These are phyloP conservation scores for Globisporangium mamillatum DNA, from an alignment of 352 stramenopile genomes.

Conservation along the genomic window DNA sequence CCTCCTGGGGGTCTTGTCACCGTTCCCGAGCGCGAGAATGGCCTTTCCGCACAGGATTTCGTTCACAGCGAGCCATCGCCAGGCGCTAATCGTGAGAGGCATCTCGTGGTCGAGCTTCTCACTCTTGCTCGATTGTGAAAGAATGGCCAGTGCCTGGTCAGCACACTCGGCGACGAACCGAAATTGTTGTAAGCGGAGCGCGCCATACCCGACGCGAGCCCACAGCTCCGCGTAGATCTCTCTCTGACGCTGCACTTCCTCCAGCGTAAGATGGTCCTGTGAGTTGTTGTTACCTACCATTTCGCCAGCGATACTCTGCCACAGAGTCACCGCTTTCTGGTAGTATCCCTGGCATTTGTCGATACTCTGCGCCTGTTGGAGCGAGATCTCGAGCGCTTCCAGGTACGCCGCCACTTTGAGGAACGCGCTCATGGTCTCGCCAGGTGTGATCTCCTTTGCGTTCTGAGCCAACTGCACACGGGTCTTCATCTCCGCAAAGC, in stretches of 20 bases:
- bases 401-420: constrained; percentile 56
- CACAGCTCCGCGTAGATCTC: constrained; percentile 73
- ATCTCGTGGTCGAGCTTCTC: neutral
- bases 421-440: constrained; percentile 28
- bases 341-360: constrained; percentile 55
- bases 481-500: constrained; percentile 67
- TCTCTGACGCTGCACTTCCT: constrained; percentile 56
- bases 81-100: constrained; percentile 23
- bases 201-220: constrained; percentile 59
- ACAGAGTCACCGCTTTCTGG: constrained; percentile 57
- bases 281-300: constrained; percentile 16
- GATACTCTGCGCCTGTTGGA: constrained; percentile 26
- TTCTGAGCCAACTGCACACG: constrained; percentile 63
- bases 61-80: constrained; percentile 70
- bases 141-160: constrained; percentile 30
- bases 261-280: constrained; percentile 21
- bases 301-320: constrained; percentile 37
- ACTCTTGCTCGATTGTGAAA: constrained; percentile 5
- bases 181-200: constrained; percentile 45
- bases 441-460: constrained; percentile 54
- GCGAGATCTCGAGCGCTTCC: constrained; percentile 44
- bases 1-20: constrained; percentile 38
- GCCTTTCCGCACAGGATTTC: constrained; percentile 54
- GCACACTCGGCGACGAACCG: constrained; percentile 58
- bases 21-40: constrained; percentile 46